Percentiles rank a stretch among this genome's conserved stretches.
These are phyloP conservation scores for Cydonia oblonga DNA, from an alignment of 331 rosid species.

Conservation along the genomic window DNA sequence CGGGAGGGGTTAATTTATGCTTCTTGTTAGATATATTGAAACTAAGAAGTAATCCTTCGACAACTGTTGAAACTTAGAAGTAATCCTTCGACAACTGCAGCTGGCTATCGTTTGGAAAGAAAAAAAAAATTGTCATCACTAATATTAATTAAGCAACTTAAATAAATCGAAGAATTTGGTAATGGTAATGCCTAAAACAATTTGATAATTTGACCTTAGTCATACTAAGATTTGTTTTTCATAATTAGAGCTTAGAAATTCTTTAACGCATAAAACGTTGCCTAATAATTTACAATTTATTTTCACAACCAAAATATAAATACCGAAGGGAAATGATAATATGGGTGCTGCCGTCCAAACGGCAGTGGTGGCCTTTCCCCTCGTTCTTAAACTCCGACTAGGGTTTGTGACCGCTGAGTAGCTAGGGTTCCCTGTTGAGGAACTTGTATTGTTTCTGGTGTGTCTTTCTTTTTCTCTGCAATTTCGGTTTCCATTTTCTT, in stretches of 20 bases:
- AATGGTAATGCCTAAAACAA: background rate
- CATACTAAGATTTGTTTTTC: background rate
- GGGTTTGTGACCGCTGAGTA: background rate
- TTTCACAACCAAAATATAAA: too few relatives aligned
- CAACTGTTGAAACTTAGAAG: background rate
- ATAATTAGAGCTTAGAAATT: background rate
- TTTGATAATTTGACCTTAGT: background rate
- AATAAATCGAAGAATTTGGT: too few relatives aligned
- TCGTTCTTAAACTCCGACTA: background rate
- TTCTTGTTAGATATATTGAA: background rate
- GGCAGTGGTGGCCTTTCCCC: background rate
- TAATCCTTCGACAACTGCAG: too few relatives aligned
- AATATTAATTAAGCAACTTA: too few relatives aligned
- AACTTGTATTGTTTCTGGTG: background rate
- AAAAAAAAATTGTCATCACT: background rate
- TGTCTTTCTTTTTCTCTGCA: background rate
- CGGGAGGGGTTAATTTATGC: background rate
- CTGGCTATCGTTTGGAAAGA: background rate
- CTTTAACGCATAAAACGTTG: background rate
- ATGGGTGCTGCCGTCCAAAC: background rate
- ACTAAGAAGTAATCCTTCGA: background rate
- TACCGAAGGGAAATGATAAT: background rate
- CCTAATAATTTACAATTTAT: background rate
- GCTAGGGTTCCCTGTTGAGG: constrained; percentile 6
- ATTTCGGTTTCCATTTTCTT: background rate